Evolutionary conservation across 805 yeast species (phyloP).

Genomic region (Candida peoriensis): DNA sequence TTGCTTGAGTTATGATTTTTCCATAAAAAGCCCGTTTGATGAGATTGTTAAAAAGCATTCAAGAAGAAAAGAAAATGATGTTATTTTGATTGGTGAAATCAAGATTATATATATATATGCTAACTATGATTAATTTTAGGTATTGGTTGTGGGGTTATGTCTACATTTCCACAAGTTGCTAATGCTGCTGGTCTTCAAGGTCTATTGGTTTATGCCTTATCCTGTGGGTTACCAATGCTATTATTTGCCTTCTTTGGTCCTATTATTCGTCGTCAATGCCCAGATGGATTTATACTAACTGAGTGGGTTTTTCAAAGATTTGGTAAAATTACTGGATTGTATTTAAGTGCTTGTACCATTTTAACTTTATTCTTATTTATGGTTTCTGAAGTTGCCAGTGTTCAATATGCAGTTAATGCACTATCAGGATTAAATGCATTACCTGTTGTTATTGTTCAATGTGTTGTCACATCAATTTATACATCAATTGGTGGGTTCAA

Average conservation of each 20-base stretch:
- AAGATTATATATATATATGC: not conserved
- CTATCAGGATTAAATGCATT: conserved; percentile 75
- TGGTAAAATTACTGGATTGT: conserved; percentile 68
- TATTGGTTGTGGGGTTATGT: conserved; percentile 83
- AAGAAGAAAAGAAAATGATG: too few species aligned
- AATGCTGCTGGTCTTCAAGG: conserved; percentile 86
- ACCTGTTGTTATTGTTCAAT: conserved; percentile 78
- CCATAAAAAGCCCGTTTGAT: too few species aligned
- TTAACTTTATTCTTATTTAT: conserved; percentile 80
- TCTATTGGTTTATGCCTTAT: conserved; percentile 67
- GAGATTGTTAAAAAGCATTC: too few species aligned
- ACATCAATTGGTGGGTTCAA: conserved; percentile 87
- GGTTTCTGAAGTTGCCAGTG: conserved; percentile 82
- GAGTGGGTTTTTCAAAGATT: conserved; percentile 90
- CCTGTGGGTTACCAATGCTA: conserved; percentile 81
- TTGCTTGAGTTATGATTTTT: too few species aligned
- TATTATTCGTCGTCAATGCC: conserved; percentile 67
- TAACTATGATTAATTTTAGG: conserved; percentile 45
- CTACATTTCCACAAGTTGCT: conserved; percentile 84
- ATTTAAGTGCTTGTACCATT: conserved; percentile 75
- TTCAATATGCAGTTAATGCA: conserved; percentile 70
- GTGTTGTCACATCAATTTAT: conserved; percentile 81
- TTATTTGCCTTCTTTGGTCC: conserved; percentile 86
- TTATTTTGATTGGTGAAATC: conserved; percentile 1
- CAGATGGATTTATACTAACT: conserved; percentile 85